Evolutionary conservation across 2,329 filamentous ascomycete genomes (phyloP), one percentile per base, ranked within the genome.

Genomic region (Cryphonectria nitschkei): DNA sequence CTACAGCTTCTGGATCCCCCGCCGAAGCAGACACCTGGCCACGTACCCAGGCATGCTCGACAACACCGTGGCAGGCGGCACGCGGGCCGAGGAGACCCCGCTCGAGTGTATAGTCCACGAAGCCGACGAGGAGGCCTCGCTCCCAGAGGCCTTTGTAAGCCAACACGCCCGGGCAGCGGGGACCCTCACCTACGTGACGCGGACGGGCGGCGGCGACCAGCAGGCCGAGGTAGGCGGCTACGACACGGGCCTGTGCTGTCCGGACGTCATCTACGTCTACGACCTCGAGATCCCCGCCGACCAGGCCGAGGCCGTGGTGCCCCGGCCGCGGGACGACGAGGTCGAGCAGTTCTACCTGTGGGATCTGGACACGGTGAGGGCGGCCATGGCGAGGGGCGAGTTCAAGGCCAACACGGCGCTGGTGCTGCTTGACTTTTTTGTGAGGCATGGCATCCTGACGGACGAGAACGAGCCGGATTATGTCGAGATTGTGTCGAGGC

Each of bases 351-450:
- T 97, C 77, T 83, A 87, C 74, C 82, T 95, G 74, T 89, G 90
- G 88, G 85, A 80, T 13, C 83, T 94, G 14, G 78, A 78, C 0
- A 82, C 87, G 76, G 88, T 95, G 5, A 85, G 88, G 46, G 77
- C 82, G 68, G 88, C 89, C 1, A 83, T 97, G 83, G 80, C 84
- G 26, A 83, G 83, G 22, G 89, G 89, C 3, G 89, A 93, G 78
- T 97, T 97, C 82, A 97, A 97, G 84, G 91, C 94, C 0, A 96
- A 97, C 76, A 94, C 93, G 75, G 90, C 92, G 37, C 78, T 92
- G 41, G 90, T 95, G 64, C 84, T 95, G 82, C 84, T 96, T 64
- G 93, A 97, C 76, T 97, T 97, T 79, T 89, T 97, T 75, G 82
- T 97, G 62, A 82, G 94, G 34, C 93, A 94, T 79, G 92, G 92